phyloP scores from a whole-genome alignment of 2,329 filamentous ascomycete species.

The Aspergillus pseudoglaucus region DNA sequence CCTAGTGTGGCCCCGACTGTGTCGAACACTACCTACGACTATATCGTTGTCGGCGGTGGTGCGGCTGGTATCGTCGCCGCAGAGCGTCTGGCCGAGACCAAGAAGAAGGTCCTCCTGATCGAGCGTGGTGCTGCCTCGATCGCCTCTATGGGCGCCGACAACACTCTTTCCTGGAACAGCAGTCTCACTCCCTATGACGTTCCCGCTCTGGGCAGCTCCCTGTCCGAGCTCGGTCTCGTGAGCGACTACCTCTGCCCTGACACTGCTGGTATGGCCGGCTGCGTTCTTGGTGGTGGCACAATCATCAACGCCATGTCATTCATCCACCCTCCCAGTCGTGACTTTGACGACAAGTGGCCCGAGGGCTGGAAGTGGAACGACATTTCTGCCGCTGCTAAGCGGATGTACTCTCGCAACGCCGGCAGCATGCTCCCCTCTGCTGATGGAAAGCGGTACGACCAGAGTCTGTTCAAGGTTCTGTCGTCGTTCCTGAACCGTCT shows the following conservation, averaged over 20 bases:
- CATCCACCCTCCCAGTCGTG: slow-evolving; percentile 45
- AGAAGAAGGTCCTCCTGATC: slow-evolving; percentile 15
- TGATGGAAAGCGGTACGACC: slow-evolving; percentile 60
- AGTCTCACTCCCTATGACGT: slow-evolving; percentile 12
- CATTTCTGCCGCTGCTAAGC: slow-evolving; percentile 52
- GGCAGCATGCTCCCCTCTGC: slow-evolving; percentile 60
- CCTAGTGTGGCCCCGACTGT: slow-evolving; percentile 9
- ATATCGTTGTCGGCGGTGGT: slow-evolving; percentile 17
- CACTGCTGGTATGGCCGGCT: slow-evolving; percentile 13
- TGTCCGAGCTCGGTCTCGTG: slow-evolving; percentile 8
- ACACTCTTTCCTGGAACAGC: slow-evolving; percentile 14
- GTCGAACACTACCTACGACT: slow-evolving; percentile 14
- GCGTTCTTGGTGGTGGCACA: slow-evolving; percentile 14
- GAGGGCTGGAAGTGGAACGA: slow-evolving; percentile 61
- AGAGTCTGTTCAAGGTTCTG: slow-evolving; percentile 58
- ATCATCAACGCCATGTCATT: slow-evolving; percentile 14
- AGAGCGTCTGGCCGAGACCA: slow-evolving; percentile 11
- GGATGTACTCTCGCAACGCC: slow-evolving; percentile 62
- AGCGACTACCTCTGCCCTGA: slow-evolving; percentile 15
- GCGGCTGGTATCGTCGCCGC: slow-evolving; percentile 15
- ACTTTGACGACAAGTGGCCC: slow-evolving; percentile 69
- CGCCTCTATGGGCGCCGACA: slow-evolving; percentile 8
- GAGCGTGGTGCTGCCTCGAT: slow-evolving; percentile 13
- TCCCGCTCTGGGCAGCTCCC: slow-evolving; percentile 11
- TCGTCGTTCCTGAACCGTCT: slow-evolving; percentile 50